Evolutionary conservation across 768 basidiomycete genomes (phyloP).

Genomic region (Boletus sp.): DNA sequence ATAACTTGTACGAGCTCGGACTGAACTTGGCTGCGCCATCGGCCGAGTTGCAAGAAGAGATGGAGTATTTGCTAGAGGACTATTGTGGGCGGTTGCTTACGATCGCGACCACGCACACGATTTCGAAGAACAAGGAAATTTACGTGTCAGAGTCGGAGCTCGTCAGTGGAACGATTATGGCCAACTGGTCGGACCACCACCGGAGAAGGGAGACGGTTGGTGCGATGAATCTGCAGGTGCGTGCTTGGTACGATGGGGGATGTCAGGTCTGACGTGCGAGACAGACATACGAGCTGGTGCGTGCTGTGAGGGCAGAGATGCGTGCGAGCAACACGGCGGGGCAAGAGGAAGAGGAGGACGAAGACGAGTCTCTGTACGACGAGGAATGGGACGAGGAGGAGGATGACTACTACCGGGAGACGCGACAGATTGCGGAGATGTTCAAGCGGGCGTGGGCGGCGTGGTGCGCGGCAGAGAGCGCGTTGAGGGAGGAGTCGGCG

Average conservation of each 20-base stretch:
- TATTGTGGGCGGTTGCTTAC: conserved; percentile 33
- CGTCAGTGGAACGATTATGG: conserved; percentile 45
- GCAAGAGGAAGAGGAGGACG: conserved; percentile 26
- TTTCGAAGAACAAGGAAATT: conserved; percentile 35
- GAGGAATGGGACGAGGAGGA: conserved; percentile 26
- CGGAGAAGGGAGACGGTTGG: conserved; percentile 37
- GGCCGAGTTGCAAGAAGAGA: conserved; percentile 34
- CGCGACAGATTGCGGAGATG: conserved; percentile 25
- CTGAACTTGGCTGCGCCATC: conserved; percentile 23
- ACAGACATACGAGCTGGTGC: conserved; percentile 40
- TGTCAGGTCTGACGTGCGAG: conserved; percentile 1
- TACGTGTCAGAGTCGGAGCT: conserved; percentile 41
- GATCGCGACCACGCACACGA: conserved; percentile 37
- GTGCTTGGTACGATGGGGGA: not conserved
- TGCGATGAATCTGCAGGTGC: conserved; percentile 45
- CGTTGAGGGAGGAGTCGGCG: conserved; percentile 20
- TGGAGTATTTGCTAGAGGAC: conserved; percentile 35
- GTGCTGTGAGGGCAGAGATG: conserved; percentile 35
- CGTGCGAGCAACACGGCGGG: conserved; percentile 7
- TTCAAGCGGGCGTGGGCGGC: conserved; percentile 44
- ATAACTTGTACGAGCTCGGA: conserved; percentile 32
- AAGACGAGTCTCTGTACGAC: conserved; percentile 26
- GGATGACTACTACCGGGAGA: conserved; percentile 28
- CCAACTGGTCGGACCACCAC: conserved; percentile 41
- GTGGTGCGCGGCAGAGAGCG: conserved; percentile 39